Percentiles rank a stretch among this genome's conserved stretches.
Conservation (phyloP, 2,329 filamentous ascomycete genomes). For the Neoascochyta sp. region DNA sequence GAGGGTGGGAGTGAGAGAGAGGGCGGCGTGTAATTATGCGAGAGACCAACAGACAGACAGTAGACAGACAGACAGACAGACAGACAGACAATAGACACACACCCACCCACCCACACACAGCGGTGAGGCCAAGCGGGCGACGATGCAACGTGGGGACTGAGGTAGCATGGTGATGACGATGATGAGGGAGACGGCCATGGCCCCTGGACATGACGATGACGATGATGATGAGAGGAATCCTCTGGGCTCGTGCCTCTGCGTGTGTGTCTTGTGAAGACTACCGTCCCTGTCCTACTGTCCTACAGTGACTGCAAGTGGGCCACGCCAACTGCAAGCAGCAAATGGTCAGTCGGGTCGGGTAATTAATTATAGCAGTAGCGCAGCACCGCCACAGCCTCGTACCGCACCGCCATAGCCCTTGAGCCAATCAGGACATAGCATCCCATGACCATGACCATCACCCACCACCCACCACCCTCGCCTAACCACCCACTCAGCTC, state of each 20-base stretch:
- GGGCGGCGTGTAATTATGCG: conserved; percentile 28
- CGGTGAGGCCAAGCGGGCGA: conserved; percentile 8
- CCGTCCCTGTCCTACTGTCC: too few species aligned
- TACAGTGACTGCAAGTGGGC: conserved; percentile 14
- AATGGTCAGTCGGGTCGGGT: conserved; percentile 24
- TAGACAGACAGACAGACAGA: too few species aligned
- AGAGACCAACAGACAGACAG: too few species aligned
- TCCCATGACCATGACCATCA: conserved; percentile 10
- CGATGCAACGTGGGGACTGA: conserved; percentile 1
- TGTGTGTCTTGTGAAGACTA: too few species aligned
- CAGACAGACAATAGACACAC: too few species aligned
- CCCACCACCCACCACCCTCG: not conserved
- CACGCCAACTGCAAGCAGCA: conserved; percentile 10
- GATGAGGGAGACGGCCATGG: conserved; percentile 18
- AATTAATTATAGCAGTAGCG: conserved; percentile 15
- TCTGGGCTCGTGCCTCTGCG: conserved; percentile 14
- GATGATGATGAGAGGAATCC: conserved; percentile 8
- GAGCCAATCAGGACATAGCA: too few species aligned
- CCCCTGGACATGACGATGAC: conserved; percentile 5
- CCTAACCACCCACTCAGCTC: not conserved
- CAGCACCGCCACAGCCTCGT: too few species aligned
- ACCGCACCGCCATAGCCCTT: too few species aligned
- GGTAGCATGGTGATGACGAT: conserved; percentile 2
- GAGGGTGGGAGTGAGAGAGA: conserved; percentile 13
- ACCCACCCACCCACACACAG: conserved; percentile 3